phyloP scores from a whole-genome alignment of 139 green algal species.

The Pedinophyceae sp. region DNA sequence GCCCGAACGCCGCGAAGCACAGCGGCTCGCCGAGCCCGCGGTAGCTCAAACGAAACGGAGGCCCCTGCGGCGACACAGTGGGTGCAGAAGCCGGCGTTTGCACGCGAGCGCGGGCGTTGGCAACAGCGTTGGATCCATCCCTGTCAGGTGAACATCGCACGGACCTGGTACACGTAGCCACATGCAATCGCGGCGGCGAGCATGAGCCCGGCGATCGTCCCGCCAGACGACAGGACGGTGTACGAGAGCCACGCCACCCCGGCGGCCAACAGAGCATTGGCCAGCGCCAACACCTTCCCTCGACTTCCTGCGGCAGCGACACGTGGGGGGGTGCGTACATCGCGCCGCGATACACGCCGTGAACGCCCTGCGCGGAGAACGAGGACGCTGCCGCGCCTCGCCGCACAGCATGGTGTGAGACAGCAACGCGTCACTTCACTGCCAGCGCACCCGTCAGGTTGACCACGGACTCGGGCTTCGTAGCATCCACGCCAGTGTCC shows the following conservation, averaged over 20 bases:
- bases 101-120: not conserved
- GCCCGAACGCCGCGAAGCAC: slow-evolving; percentile 92
- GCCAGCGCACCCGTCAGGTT: slow-evolving; percentile 72
- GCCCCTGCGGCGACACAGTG: not conserved
- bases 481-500: slow-evolving; percentile 66
- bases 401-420: too few relatives aligned
- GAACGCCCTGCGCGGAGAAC: too few relatives aligned
- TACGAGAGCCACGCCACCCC: slow-evolving; percentile 31
- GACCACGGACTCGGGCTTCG: slow-evolving; percentile 87
- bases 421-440: too few relatives aligned
- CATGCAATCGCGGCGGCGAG: slow-evolving; percentile 59
- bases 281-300: slow-evolving; percentile 16
- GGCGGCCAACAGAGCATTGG: slow-evolving; percentile 28
- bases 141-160: not conserved
- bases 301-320: slow-evolving; percentile 12
- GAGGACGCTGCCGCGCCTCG: too few relatives aligned
- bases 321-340: too few relatives aligned
- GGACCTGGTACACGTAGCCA: slow-evolving; percentile 96
- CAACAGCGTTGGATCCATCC: not conserved
- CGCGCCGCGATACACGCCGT: too few relatives aligned
- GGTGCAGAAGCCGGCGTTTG: not conserved
- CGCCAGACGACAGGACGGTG: not conserved
- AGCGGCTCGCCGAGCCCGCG: slow-evolving; percentile 91
- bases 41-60: slow-evolving; percentile 74
- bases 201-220: slow-evolving; percentile 18